Conservation (phyloP, 495 filamentous ascomycete species). For the Aspergillus nidulans region DNA sequence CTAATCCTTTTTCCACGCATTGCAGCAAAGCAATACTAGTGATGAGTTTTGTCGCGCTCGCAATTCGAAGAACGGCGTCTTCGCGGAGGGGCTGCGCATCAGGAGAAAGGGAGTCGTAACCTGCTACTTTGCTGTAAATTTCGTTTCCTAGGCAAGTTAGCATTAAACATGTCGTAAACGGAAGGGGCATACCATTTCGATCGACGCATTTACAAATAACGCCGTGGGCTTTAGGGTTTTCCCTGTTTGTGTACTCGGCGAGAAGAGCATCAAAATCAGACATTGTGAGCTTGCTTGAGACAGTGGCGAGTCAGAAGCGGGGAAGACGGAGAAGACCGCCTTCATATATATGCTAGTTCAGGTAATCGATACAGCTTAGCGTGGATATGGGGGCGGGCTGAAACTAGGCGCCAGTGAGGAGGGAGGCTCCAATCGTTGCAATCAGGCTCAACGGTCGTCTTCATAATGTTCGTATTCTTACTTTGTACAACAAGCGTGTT, state of each 20-base stretch:
- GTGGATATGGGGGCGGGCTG: neutral
- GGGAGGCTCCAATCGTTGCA: too few relatives aligned
- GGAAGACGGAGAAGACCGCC: neutral
- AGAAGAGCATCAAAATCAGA: conserved; percentile 10
- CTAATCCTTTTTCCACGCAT: conserved; percentile 44
- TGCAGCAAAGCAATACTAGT: conserved; percentile 27
- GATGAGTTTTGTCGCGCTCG: conserved; percentile 18
- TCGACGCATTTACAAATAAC: conserved; percentile 10
- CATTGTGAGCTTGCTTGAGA: neutral
- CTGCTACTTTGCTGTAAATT: conserved; percentile 10
- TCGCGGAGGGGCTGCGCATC: neutral
- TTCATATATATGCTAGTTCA: neutral
- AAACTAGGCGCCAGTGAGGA: too few relatives aligned
- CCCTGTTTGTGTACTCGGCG: conserved; percentile 3
- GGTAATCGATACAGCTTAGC: neutral
- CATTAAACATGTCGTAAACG: neutral
- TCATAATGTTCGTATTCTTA: neutral
- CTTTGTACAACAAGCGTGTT: neutral
- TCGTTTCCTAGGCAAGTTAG: conserved; percentile 2
- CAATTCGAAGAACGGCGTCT: conserved; percentile 24
- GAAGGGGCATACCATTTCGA: neutral
- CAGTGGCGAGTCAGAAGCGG: neutral
- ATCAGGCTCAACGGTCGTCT: too few relatives aligned
- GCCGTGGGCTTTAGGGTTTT: conserved; percentile 5
- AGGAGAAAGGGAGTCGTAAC: neutral